Conservation (phyloP, 495 filamentous ascomycete species). For the Podospora appendiculata region DNA sequence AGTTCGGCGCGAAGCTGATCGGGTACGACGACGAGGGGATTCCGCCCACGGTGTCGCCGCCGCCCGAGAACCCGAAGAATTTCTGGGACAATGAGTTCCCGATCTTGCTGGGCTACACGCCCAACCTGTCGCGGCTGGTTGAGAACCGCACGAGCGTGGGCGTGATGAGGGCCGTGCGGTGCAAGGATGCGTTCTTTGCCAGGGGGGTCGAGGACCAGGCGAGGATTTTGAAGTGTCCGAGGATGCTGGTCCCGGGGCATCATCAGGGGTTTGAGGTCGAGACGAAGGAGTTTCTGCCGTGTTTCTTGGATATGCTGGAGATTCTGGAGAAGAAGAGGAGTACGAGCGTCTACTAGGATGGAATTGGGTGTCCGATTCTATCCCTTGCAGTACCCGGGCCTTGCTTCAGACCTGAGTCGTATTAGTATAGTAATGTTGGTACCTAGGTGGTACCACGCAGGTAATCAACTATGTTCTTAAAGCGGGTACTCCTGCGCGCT, state of each 20-base stretch:
- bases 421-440: no score
- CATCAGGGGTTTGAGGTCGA: constrained; percentile 21
- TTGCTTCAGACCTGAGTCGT: no score
- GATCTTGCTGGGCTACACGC: constrained; percentile 7
- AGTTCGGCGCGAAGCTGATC: constrained; percentile 8
- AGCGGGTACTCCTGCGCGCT: no score
- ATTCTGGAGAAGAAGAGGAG: constrained; percentile 1
- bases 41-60: background rate
- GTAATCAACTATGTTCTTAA: no score
- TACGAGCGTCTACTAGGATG: no score
- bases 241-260: constrained; percentile 16
- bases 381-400: no score
- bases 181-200: constrained; percentile 19
- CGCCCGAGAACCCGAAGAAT: constrained; percentile 8
- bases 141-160: constrained; percentile 13
- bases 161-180: constrained; percentile 13
- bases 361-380: no score
- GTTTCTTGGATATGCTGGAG: no score
- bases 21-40: constrained; percentile 14
- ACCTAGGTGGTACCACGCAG: no score
- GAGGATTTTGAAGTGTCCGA: constrained; percentile 10
- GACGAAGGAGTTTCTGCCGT: constrained; percentile 14
- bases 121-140: constrained; percentile 15
- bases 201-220: constrained; percentile 14
- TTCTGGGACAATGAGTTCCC: constrained; percentile 21